Conservation (phyloP, 2,329 filamentous ascomycete species). For the Parafenestella ontariensis region DNA sequence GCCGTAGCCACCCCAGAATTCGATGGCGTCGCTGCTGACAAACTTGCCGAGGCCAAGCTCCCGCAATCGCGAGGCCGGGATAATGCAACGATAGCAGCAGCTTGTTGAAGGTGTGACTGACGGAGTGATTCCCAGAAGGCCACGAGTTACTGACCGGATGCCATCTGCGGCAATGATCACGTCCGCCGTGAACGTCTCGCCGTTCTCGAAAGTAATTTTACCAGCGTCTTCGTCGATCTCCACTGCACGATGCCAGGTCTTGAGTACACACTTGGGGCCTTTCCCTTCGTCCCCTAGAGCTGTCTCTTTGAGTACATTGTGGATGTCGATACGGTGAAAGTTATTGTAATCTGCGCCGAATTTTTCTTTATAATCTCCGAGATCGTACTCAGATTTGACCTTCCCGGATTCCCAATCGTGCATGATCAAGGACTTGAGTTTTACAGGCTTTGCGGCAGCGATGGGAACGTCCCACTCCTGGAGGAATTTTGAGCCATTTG, state of each 20-base stretch:
- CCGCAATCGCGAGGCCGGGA: constrained; percentile 52
- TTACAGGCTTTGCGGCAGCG: constrained; percentile 66
- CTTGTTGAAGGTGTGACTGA: constrained; percentile 64
- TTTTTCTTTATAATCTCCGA: constrained; percentile 67
- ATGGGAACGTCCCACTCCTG: constrained; percentile 71
- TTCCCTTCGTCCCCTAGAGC: constrained; percentile 60
- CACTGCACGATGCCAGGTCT: constrained; percentile 57
- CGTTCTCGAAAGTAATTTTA: constrained; percentile 51
- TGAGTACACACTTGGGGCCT: constrained; percentile 61
- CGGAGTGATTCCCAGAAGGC: constrained; percentile 66
- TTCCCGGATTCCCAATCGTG: constrained; percentile 72
- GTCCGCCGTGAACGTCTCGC: constrained; percentile 59
- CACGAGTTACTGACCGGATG: constrained; percentile 68
- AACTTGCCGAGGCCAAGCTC: constrained; percentile 67
- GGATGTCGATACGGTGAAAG: constrained; percentile 73
- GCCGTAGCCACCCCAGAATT: constrained; percentile 73
- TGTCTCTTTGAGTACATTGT: constrained; percentile 67
- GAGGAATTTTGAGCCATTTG: constrained; percentile 72
- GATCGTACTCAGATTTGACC: constrained; percentile 66
- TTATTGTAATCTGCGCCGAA: constrained; percentile 60
- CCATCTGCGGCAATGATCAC: constrained; percentile 69
- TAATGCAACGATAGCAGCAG: constrained; percentile 47
- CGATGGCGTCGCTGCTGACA: constrained; percentile 63
- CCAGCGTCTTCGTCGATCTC: constrained; percentile 60
- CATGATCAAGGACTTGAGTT: constrained; percentile 70